Base-by-base conservation (phyloP, 257 asterid genomes). In the Nicotiana tabacum region DNA sequence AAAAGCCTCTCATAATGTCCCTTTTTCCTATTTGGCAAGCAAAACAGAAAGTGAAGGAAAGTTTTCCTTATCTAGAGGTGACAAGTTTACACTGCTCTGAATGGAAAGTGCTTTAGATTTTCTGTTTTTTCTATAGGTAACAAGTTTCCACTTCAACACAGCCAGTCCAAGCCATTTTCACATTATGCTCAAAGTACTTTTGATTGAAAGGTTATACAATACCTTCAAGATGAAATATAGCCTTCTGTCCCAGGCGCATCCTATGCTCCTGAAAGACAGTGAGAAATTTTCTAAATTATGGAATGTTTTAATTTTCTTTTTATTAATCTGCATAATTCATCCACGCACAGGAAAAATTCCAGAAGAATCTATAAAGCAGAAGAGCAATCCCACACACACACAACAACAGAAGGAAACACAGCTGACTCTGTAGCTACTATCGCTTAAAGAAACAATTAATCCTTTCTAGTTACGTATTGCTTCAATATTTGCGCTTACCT, bases 151-250 rank as follows among this genome's bases (percentile, higher is more conserved):
- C 30, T 43, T 30, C 78, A 70, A 70, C 46, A 33, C 58, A 70
- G 60, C 35, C 58, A 11, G 35, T 69, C 55, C 29, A 11, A 35
- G 9, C n/a, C 35, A 4, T 66, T 56, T 29, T 27, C 61, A 27
- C 15, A 18, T 30, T 12, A 81, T 51, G 56, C 43, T 66, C 77
- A 37, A 69, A 39, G 77, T 69, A 37, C 6, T 46, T 43, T 8
- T 39, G 43, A 69, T n/a, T 39, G 58, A 61, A 33, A 82, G 51
- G 33, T 24, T 61, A 37, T 10, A 74, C 81, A 88, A 18, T 91
- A 95, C 99, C 98, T 96, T 96, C 99, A 80, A 96, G 98, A 89
- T 96, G 99, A 87, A 96, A 96, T 87, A 96, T 94, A 58, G 98
- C 95, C 91, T 96, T 96, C 89, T 96, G 98, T 77, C 99, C 99